Base-by-base conservation (phyloP, 805 yeast genomes). In the Ogataea nonfermentans region DNA sequence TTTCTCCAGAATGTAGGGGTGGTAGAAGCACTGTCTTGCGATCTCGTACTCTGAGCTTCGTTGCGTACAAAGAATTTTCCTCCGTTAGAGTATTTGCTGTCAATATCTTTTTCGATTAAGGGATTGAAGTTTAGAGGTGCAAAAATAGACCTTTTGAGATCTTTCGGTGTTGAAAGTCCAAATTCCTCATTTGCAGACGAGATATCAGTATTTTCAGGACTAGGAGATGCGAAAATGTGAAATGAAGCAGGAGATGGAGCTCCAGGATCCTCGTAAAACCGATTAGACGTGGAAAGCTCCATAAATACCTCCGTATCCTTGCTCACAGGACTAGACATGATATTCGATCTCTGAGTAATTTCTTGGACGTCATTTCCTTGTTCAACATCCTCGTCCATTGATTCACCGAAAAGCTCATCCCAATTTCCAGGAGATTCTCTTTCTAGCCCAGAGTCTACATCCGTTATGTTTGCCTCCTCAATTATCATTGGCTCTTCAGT, bases 61-160 rank as follows among this genome's bases (percentile, higher is more conserved):
- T 47, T 50, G 19, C 48, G 53, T 11, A 84, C 86, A 56, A 80
- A 89, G 56, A 85, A 91, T 55, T 90, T 84, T 2, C 99, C 99
- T 5, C 99, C 99, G 47, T 74, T 73, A 9, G 82, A 81, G 53
- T 91, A 91, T 55, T 91, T 91, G 41, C 84, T 79, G 56, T 91
- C 98, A 27, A 91, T 80, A 42, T 76, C 79, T 32, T 76, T 74
- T 41, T 79, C 80, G 39, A 87, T 83, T 13, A 82, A 73, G 0
- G 96, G 95, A 52, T 86, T 84, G 63, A 89, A 90, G 29, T 74
- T 71, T 29, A 89, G 67, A 0, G 95, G 95, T 0, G 95, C 85
- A 61, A 88, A 90, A 0, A 82, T 78, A 29, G 95, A 85, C 41
- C 65, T 74, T 15, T 43, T 50, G 1, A 41, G 19, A 9, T 66